Base-by-base conservation (phyloP, 2,329 filamentous ascomycete species). In the Fusarium domesticum region DNA sequence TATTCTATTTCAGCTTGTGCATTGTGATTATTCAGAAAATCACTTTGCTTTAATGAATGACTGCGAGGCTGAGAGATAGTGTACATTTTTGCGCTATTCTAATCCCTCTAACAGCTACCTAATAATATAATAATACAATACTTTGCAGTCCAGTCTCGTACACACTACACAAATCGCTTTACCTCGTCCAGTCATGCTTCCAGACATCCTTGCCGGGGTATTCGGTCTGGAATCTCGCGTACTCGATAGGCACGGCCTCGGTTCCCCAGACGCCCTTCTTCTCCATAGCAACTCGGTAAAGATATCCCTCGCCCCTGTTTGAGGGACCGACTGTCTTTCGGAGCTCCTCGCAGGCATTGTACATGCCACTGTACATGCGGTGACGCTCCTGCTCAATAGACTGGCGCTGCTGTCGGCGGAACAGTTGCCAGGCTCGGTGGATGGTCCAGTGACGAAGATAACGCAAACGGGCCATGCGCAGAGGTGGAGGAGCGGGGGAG, bases 391-490 rank as follows among this genome's bases (percentile, higher is more conserved):
- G 71, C 64, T 87, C 77, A 39, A 82, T 77, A 28, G 73, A 70
- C 53, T 78, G 74, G 37, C 83, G 83, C 59, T 83, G 77, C 64
- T 87, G 80, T 57, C 84, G 78, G 59, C 84, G 83, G 70, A 85
- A 86, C 20, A 97, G 76, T 60, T 88, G 78, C 89, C 91, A 97
- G 17, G 92, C 92, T 59, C 93, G 90, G 75, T 97, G 91, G 69
- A 98, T 97, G 39, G 93, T 97, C 93, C 93, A 98, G 76, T 98
- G 93, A 36, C 93, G 88, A 53, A 98, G 83, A 69, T 83, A 80
- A 44, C 93, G 84, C 68, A 86, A 87, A 58, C 92, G 89, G 32
- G 83, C 89, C 79, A 97, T 91, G 60, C 89, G 86, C 54, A 98
- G 80, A 1, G 93, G 91, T 0, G 79, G 71, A 5, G 77, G 78